Percentiles rank a stretch among this genome's conserved stretches.
Evolutionary conservation across 1,139 yeast species (phyloP).

Genomic region (Candida sojae): DNA sequence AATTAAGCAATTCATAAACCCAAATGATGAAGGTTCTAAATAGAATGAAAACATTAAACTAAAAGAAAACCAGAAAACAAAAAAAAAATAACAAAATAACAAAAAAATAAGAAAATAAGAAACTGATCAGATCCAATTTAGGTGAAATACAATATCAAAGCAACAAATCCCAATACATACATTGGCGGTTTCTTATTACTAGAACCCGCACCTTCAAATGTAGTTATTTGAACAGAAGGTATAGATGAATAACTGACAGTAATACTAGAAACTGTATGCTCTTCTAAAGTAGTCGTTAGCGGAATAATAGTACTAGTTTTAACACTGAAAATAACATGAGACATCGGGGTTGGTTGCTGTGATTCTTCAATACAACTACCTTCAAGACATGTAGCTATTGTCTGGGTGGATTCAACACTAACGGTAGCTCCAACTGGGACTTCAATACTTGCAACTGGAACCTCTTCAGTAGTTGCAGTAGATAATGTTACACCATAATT

Average conservation of each 20-base stretch:
- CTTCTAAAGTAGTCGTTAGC: neutral
- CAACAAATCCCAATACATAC: conserved; percentile 9
- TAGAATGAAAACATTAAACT: neutral
- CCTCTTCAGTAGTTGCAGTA: conserved; percentile 6
- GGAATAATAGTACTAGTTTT: conserved; percentile 3
- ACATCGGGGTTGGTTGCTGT: neutral
- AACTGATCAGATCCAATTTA: neutral
- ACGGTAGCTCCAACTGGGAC: neutral
- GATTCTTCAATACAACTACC: conserved; percentile 1
- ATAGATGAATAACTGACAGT: conserved; percentile 5
- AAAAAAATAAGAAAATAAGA: too few relatives aligned
- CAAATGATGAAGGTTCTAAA: neutral
- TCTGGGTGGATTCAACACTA: neutral
- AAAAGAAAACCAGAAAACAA: neutral
- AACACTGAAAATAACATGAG: conserved; percentile 1
- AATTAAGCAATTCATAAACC: too few relatives aligned
- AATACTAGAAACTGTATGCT: conserved; percentile 3
- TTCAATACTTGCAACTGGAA: neutral
- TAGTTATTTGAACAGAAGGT: conserved; percentile 5
- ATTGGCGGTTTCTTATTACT: conserved; percentile 5
- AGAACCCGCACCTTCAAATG: conserved; percentile 10
- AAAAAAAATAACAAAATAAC: neutral
- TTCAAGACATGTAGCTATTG: neutral
- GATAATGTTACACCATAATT: neutral
- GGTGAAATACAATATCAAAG: conserved; percentile 4